Evolutionary conservation across 148 eudicot genomes (phyloP), one percentile per base, ranked within the genome.

Genomic region (Bassia scoparia): DNA sequence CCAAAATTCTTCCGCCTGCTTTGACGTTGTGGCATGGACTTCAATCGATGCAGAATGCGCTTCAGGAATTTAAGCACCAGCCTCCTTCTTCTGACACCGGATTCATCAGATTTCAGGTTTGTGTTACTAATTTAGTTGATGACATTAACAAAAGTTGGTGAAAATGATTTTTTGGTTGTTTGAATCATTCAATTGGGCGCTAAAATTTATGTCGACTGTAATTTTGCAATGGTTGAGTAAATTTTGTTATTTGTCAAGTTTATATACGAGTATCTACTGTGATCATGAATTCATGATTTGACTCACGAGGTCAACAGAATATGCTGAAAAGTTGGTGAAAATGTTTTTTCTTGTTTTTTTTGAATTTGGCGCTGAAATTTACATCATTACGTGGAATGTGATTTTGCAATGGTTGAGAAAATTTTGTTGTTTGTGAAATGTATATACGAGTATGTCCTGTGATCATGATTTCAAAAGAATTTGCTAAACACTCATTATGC

Each of bases 81-180:
- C 87, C 93, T 71, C 91, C 88, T 74, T 24, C 62, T 68, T 76
- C 79, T 77, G 31, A 79, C n/a, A 83, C 81, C 76, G 98, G 97
- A 54, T 83, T 89, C 83, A 85, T 86, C 44, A 81, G 97, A 78
- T 84, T 95, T 83, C 88, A 91, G 98, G 98, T 91, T 41, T 41
- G 46, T 41, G n/a, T 41, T 8, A 5, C 43, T 37, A 37, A 37
- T 41, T 41, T 5, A 14, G 23, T 21, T 20, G 24, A 18, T 52
- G 26, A 18, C 5, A 18, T 5, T 21, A 17, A 52, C 23, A 5
- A 52, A 52, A 52, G 3, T 52, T 5, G 26, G 56, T 4, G 56
- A 21, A 52, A 52, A 9, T 52, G n/a, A 52, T 52, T 18, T 7
- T 7, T 20, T n/a, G n/a, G n/a, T n/a, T n/a, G n/a, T n/a, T n/a